Evolutionary conservation across 2,329 filamentous ascomycete genomes (phyloP).

Genomic region (Stemphylium vesicarium): DNA sequence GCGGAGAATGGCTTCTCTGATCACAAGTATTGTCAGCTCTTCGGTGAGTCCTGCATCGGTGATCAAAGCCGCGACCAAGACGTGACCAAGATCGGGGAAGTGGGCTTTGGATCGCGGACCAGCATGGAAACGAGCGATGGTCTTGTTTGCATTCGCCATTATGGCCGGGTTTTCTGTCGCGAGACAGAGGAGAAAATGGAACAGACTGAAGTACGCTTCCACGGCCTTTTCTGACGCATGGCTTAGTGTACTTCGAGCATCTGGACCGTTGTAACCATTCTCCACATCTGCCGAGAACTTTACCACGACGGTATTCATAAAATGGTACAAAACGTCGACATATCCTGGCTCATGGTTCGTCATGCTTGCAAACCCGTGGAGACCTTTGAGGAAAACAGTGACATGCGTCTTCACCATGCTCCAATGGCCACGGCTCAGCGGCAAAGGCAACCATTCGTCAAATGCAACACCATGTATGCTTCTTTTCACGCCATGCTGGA

Average conservation of each 20-base stretch:
- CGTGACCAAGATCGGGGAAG: too few relatives aligned
- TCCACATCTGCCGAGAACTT: slow-evolving; percentile 51
- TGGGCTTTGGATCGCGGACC: too few relatives aligned
- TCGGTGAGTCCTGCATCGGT: too few relatives aligned
- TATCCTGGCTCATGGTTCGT: slow-evolving; percentile 18
- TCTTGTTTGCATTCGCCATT: too few relatives aligned
- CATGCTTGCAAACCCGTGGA: slow-evolving; percentile 37
- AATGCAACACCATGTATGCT: slow-evolving; percentile 55
- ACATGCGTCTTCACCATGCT: slow-evolving; percentile 40
- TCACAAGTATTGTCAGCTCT: too few relatives aligned
- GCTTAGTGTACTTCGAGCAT: slow-evolving; percentile 50
- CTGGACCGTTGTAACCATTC: slow-evolving; percentile 14
- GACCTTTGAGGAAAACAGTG: slow-evolving; percentile 26
- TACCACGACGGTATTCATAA: slow-evolving; percentile 61
- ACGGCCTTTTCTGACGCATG: slow-evolving; percentile 62
- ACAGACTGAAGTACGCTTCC: slow-evolving; percentile 60
- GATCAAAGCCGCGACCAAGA: too few relatives aligned
- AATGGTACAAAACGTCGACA: slow-evolving; percentile 52
- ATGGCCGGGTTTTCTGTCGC: slow-evolving; percentile 44
- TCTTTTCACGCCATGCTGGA: slow-evolving; percentile 42
- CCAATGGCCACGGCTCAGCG: slow-evolving; percentile 57
- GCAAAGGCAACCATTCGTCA: slow-evolving; percentile 55
- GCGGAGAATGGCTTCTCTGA: too few relatives aligned
- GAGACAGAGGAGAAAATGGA: slow-evolving; percentile 59
- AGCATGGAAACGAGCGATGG: too few relatives aligned